A percentile compares a stretch with the other conserved stretches of the same genome.
Evolutionary conservation across 2,329 filamentous ascomycete genomes (phyloP).

Genomic region (Rachicladosporium sp.): DNA sequence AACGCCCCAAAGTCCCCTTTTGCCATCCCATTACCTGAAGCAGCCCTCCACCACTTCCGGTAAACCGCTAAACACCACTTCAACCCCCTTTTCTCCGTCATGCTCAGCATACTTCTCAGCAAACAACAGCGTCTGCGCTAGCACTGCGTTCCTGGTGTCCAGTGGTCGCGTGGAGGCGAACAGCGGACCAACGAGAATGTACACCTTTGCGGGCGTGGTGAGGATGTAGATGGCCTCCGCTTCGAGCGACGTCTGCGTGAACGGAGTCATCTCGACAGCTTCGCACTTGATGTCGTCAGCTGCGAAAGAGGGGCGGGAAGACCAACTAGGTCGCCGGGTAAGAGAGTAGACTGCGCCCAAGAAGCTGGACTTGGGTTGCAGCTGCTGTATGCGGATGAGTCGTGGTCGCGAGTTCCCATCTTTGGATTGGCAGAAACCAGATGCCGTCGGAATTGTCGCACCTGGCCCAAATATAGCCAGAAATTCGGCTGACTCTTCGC

Average conservation of each 20-base stretch:
- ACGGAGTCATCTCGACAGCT: constrained; percentile 69
- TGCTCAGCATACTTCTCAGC: constrained; percentile 84
- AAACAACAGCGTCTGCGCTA: constrained; percentile 78
- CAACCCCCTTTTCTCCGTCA: constrained; percentile 39
- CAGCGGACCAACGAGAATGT: constrained; percentile 58
- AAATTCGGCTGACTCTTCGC: constrained; percentile 44
- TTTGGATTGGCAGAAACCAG: constrained; percentile 72
- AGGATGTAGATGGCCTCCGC: constrained; percentile 68
- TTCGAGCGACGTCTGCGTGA: constrained; percentile 69
- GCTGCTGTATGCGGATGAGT: constrained; percentile 66
- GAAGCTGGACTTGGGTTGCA: constrained; percentile 43
- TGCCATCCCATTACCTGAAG: constrained; percentile 33
- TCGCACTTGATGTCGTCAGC: constrained; percentile 31
- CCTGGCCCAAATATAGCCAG: constrained; percentile 10
- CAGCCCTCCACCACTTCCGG: constrained; percentile 34
- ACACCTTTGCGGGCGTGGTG: constrained; percentile 88
- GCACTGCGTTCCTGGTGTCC: constrained; percentile 37
- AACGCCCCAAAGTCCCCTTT: constrained; percentile 23
- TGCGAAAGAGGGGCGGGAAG: constrained; percentile 23
- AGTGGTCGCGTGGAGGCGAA: constrained; percentile 39
- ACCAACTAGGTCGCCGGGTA: constrained; percentile 23
- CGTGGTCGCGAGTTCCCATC: constrained; percentile 61
- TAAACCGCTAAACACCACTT: constrained; percentile 33
- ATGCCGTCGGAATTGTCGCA: constrained; percentile 12
- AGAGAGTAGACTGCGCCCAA: constrained; percentile 10